These are phyloP conservation scores for Plasmopara viticola DNA, from an alignment of 352 stramenopile genomes.

Conservation along the genomic window DNA sequence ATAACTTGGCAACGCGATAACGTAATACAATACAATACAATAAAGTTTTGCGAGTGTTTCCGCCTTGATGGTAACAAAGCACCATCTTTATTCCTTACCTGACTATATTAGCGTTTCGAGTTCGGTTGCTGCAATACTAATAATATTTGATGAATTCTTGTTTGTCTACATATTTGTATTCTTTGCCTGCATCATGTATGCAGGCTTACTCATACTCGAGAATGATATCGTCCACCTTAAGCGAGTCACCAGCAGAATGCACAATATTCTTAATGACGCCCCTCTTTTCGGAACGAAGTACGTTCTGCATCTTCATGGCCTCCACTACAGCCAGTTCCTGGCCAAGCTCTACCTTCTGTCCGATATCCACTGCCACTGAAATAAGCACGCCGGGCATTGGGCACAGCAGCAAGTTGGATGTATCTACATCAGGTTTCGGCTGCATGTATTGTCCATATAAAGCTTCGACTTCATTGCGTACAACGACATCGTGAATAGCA, in stretches of 20 bases:
- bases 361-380: conserved; percentile 74
- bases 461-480: conserved; percentile 87
- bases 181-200: not conserved
- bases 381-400: conserved; percentile 95
- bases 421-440: conserved; percentile 86
- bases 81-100: no score
- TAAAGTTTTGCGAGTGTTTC: no score
- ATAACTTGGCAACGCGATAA: no score
- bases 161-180: not conserved
- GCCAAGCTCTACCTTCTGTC: conserved; percentile 90
- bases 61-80: no score
- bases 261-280: conserved; percentile 82
- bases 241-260: conserved; percentile 73
- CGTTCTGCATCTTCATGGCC: conserved; percentile 99
- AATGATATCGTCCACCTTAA: conserved; percentile 90
- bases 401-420: conserved; percentile 86
- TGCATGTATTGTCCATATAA: conserved; percentile 87
- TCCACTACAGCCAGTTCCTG: conserved; percentile 94
- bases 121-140: no score
- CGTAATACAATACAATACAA: no score
- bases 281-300: conserved; percentile 88
- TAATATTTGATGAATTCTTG: no score
- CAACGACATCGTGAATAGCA: conserved; percentile 79
- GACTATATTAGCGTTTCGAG: no score
- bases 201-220: conserved; percentile 83